phyloP scores from a whole-genome alignment of 495 filamentous ascomycete species.

The Tetracladium setigerum region DNA sequence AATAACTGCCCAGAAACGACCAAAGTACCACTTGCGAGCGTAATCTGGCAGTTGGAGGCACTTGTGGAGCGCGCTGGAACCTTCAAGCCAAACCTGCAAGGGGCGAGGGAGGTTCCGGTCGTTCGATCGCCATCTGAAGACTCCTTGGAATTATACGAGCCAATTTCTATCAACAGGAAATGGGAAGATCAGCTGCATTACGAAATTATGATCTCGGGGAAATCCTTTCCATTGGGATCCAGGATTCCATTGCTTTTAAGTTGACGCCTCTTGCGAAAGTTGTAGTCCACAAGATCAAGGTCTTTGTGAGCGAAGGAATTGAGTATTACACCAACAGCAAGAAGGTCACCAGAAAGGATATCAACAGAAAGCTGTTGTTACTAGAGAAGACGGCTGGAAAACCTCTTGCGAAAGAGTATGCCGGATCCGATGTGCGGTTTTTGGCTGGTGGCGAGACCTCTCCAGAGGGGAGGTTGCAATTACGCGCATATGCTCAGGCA shows the following conservation, averaged over 20 bases:
- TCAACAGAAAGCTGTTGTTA: conserved; percentile 74
- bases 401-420: conserved; percentile 67
- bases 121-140: conserved; percentile 86
- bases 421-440: conserved; percentile 71
- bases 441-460: conserved; percentile 69
- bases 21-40: conserved; percentile 78
- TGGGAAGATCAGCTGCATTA: conserved; percentile 99
- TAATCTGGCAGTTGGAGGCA: conserved; percentile 85
- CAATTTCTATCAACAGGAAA: conserved; percentile 91
- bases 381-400: conserved; percentile 89
- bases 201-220: conserved; percentile 97
- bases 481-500: conserved; percentile 29
- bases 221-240: conserved; percentile 89
- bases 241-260: conserved; percentile 98
- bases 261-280: conserved; percentile 94
- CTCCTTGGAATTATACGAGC: conserved; percentile 88
- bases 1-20: conserved; percentile 89
- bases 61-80: conserved; percentile 83
- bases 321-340: conserved; percentile 90
- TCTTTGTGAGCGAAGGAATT: conserved; percentile 87
- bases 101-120: conserved; percentile 75
- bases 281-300: conserved; percentile 92
- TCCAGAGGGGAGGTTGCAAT: conserved; percentile 33
- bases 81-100: conserved; percentile 84
- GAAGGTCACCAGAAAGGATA: conserved; percentile 80